Evolutionary conservation across 2,329 filamentous ascomycete species (phyloP).

Genomic region (Beauveria rudraprayagi): DNA sequence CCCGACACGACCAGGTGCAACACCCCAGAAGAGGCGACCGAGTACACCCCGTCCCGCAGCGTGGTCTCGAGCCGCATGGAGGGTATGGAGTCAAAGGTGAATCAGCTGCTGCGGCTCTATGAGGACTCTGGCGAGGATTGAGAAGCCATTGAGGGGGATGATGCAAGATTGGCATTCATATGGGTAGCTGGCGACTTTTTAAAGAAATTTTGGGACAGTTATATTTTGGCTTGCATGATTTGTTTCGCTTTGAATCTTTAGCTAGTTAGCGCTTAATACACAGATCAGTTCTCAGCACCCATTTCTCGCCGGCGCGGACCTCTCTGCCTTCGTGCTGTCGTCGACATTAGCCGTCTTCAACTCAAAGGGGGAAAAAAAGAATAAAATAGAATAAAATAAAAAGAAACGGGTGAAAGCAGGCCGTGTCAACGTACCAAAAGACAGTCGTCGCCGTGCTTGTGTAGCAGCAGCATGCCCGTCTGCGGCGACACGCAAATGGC

Average conservation of each 20-base stretch:
- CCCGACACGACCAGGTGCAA: not conserved
- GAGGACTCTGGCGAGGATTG: not conserved
- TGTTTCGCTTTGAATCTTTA: not conserved
- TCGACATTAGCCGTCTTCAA: not conserved
- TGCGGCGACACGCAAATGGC: conserved; percentile 68
- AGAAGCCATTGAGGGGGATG: not conserved
- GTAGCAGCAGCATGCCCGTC: conserved; percentile 77
- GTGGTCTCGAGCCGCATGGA: not conserved
- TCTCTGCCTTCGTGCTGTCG: conserved; percentile 70
- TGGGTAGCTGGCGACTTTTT: not conserved
- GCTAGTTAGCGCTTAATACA: conserved; percentile 47
- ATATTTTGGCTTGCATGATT: not conserved
- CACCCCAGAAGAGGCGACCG: not conserved
- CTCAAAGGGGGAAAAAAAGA: not conserved
- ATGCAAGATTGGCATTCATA: not conserved
- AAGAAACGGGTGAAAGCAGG: not conserved
- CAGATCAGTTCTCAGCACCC: conserved; percentile 80
- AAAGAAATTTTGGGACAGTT: not conserved
- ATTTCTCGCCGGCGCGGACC: conserved; percentile 76
- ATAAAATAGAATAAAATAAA: no score
- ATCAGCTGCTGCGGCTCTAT: not conserved
- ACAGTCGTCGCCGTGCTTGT: conserved; percentile 84
- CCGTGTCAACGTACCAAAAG: conserved; percentile 52
- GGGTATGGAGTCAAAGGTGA: not conserved
- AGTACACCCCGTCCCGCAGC: not conserved